Evolutionary conservation across 2,329 filamentous ascomycete genomes (phyloP).

Genomic region (Boeremia lycopersici): DNA sequence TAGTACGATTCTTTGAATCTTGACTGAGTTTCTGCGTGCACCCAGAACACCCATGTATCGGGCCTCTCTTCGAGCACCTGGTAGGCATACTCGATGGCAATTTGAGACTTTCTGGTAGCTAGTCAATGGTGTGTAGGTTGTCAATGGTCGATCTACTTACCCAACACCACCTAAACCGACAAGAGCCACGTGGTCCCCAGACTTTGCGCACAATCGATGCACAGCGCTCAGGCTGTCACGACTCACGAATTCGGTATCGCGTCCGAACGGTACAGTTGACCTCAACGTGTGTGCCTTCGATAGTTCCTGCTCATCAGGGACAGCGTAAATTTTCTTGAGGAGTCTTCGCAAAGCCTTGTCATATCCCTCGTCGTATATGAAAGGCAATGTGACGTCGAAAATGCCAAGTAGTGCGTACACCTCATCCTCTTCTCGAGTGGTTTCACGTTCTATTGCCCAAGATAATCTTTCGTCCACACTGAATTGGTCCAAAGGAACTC

Average conservation of each 20-base stretch:
- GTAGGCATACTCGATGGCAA: conserved; percentile 16
- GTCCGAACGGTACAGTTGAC: conserved; percentile 17
- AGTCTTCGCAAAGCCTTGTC: conserved; percentile 3
- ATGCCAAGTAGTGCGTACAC: conserved; percentile 25
- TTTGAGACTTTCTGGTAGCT: conserved; percentile 22
- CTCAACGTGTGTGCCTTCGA: too few relatives aligned
- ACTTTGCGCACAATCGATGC: not conserved
- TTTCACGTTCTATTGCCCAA: conserved; percentile 31
- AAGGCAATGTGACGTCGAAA: conserved; percentile 9
- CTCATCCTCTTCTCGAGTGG: conserved; percentile 25
- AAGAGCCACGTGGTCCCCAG: conserved; percentile 17
- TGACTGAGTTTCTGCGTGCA: conserved; percentile 16
- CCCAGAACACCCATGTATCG: conserved; percentile 23
- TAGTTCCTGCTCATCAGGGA: not conserved
- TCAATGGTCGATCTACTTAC: conserved; percentile 1
- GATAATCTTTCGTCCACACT: conserved; percentile 21
- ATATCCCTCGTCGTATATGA: conserved; percentile 8
- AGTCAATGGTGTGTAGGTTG: not conserved
- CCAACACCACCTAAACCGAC: conserved; percentile 32
- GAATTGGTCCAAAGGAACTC: conserved; percentile 4
- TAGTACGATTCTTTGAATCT: conserved; percentile 19
- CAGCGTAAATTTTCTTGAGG: not conserved
- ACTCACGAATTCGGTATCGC: conserved; percentile 32
- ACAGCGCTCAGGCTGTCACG: conserved; percentile 15
- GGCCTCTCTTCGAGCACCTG: not conserved